A percentile compares a stretch with the other conserved stretches of the same genome.
Conservation (phyloP, 306 rosid species). For the Dryas octopetala region DNA sequence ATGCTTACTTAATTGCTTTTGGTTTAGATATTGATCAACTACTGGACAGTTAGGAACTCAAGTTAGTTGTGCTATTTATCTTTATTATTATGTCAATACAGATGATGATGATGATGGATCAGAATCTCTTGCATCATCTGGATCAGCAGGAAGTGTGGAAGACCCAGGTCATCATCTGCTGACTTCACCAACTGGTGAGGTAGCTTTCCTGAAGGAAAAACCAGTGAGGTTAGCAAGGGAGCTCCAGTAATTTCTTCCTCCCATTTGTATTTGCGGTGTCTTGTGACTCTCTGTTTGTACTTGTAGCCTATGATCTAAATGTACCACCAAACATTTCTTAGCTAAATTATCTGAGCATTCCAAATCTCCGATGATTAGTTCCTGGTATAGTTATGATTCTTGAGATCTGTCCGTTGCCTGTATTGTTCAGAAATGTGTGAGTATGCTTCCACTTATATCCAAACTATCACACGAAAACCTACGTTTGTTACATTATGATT, state of each 20-base stretch:
- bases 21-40: neutral
- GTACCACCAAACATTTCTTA: conserved; percentile 32
- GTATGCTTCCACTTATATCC: neutral
- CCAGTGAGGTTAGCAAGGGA: conserved; percentile 70
- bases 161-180: conserved; percentile 66
- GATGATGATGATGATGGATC: conserved; percentile 68
- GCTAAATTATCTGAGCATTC: conserved; percentile 14
- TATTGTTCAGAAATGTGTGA: conserved; percentile 23
- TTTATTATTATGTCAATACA: conserved; percentile 31
- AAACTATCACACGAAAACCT: neutral
- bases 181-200: conserved; percentile 51
- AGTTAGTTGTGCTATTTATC: neutral
- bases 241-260: conserved; percentile 41
- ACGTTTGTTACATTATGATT: neutral
- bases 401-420: conserved; percentile 34
- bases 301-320: conserved; percentile 23
- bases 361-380: conserved; percentile 23
- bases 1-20: neutral
- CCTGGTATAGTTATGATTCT: conserved; percentile 29
- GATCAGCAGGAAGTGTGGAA: conserved; percentile 58
- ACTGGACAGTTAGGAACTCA: neutral
- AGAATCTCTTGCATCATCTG: conserved; percentile 55
- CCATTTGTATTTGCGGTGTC: conserved; percentile 23
- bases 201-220: conserved; percentile 67
- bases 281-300: conserved; percentile 29